A percentile compares a stretch with the other conserved stretches of the same genome.
These are phyloP conservation scores for Acacia acuminata DNA, from an alignment of 306 rosid species.

Conservation along the genomic window DNA sequence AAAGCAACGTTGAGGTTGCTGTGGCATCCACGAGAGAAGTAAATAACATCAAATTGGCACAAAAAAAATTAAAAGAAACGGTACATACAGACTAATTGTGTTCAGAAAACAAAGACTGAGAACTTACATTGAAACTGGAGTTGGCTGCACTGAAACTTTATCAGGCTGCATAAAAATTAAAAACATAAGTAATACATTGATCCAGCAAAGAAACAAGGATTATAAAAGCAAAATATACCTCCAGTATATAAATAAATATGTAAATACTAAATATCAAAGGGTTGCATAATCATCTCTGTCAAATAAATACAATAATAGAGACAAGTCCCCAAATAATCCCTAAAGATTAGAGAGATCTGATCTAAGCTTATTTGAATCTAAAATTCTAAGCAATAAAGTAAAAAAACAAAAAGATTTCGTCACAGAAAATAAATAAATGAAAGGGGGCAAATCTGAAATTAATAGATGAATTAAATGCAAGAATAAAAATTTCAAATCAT, in stretches of 20 bases:
- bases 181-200: constrained; percentile 26
- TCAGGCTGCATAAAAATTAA: constrained; percentile 63
- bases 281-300: neutral
- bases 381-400: neutral
- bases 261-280: no score
- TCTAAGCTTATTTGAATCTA: neutral
- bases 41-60: neutral
- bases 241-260: neutral
- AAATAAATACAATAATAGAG: neutral
- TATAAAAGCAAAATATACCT: neutral
- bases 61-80: constrained; percentile 8
- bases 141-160: constrained; percentile 71
- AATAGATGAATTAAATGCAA: neutral
- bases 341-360: neutral
- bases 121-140: constrained; percentile 88
- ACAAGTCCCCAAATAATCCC: neutral
- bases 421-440: neutral
- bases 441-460: neutral
- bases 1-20: neutral
- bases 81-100: neutral
- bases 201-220: constrained; percentile 1
- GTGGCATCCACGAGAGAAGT: constrained; percentile 7
- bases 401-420: neutral
- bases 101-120: constrained; percentile 32
- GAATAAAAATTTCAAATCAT: neutral